Percentiles rank a stretch among this genome's conserved stretches.
Evolutionary conservation across 768 basidiomycete species (phyloP).

Genomic region (Harrya chromipes): DNA sequence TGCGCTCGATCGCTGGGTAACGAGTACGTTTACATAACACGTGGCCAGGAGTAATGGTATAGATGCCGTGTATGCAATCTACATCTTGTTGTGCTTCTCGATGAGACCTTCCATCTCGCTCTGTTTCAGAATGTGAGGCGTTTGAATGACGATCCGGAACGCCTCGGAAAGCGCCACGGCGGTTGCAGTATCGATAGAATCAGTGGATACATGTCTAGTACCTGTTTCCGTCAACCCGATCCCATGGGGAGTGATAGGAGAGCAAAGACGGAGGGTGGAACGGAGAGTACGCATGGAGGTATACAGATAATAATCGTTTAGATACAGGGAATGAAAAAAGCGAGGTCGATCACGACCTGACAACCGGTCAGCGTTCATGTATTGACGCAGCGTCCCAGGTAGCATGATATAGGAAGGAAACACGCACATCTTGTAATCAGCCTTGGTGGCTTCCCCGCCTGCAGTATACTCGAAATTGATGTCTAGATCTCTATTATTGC

Average conservation of each 20-base stretch:
- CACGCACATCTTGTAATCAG: conserved; percentile 88
- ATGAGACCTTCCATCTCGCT: background rate
- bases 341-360: conserved; percentile 62
- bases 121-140: background rate
- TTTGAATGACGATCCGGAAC: background rate
- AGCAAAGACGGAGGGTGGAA: background rate
- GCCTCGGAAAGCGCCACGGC: background rate
- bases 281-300: conserved; percentile 7
- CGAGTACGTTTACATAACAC: conserved; percentile 12
- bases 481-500: conserved; percentile 95
- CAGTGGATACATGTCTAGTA: conserved; percentile 22
- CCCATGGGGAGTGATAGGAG: background rate
- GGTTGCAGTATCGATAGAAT: conserved; percentile 5
- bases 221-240: conserved; percentile 21
- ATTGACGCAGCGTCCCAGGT: conserved; percentile 5
- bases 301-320: conserved; percentile 3
- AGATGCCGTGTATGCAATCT: conserved; percentile 1
- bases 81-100: background rate
- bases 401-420: conserved; percentile 21
- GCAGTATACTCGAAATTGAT: conserved; percentile 75
- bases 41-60: conserved; percentile 5
- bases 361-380: conserved; percentile 57
- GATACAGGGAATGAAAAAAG: conserved; percentile 4
- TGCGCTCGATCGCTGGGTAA: conserved; percentile 35
- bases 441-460: conserved; percentile 26